phyloP scores from a whole-genome alignment of 2,329 filamentous ascomycete genomes.

The Nothomitra cinnamomea region DNA sequence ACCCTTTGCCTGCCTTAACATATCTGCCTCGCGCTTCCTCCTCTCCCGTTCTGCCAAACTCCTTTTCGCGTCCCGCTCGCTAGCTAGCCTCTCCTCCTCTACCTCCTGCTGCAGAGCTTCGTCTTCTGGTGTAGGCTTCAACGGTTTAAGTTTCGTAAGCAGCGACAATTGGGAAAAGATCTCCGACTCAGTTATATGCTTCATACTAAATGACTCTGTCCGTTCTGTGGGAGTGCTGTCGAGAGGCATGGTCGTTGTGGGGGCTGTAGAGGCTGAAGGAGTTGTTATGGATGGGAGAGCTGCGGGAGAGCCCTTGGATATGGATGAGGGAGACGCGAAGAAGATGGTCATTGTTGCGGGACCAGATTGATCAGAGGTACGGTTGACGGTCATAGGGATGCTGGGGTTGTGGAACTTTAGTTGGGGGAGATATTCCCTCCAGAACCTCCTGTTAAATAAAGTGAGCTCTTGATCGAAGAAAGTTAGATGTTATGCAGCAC shows the following conservation, averaged over 20 bases:
- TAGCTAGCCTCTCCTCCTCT: not conserved
- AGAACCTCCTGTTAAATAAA: slow-evolving; percentile 58
- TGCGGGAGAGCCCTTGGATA: slow-evolving; percentile 7
- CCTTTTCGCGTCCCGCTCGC: not conserved
- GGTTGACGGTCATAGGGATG: slow-evolving; percentile 66
- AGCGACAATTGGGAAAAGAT: slow-evolving; percentile 5
- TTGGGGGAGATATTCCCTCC: slow-evolving; percentile 62
- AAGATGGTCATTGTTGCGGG: slow-evolving; percentile 49
- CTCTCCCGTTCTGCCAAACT: not conserved
- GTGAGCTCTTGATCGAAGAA: slow-evolving; percentile 21
- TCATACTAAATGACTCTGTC: slow-evolving; percentile 25
- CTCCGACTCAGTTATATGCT: slow-evolving; percentile 9
- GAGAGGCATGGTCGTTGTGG: slow-evolving; percentile 17
- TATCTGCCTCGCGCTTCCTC: slow-evolving; percentile 4
- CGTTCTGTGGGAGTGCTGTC: slow-evolving; percentile 18
- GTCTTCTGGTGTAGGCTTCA: slow-evolving; percentile 6
- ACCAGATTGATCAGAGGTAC: slow-evolving; percentile 37
- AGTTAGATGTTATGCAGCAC: slow-evolving; percentile 25
- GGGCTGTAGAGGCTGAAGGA: slow-evolving; percentile 11
- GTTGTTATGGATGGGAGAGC: slow-evolving; percentile 17
- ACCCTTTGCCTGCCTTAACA: slow-evolving; percentile 5
- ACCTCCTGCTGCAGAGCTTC: slow-evolving; percentile 1
- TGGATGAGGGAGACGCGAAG: slow-evolving; percentile 24
- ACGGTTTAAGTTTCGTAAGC: not conserved
- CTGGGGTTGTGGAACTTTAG: slow-evolving; percentile 91